Evolutionary conservation across 768 basidiomycete species (phyloP).

Genomic region (Rhodotorula babjevae): DNA sequence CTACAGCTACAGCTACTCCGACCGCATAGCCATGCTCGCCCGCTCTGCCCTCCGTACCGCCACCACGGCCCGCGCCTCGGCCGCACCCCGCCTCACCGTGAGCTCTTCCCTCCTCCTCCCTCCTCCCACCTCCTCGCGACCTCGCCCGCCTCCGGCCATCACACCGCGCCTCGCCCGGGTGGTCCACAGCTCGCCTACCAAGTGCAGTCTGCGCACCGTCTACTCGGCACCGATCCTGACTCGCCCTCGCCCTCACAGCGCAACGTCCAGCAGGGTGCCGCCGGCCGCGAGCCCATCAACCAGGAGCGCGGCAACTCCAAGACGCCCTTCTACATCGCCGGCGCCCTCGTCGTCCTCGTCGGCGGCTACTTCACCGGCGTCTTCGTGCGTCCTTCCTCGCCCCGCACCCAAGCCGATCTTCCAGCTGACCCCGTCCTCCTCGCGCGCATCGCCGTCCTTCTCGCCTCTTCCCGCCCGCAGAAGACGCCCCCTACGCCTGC

Average conservation of each 20-base stretch:
- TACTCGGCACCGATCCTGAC: neutral
- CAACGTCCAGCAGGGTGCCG: slow-evolving; percentile 15
- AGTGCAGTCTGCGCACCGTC: too few relatives aligned
- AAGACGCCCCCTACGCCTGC: slow-evolving; percentile 19
- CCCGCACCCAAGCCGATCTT: too few relatives aligned
- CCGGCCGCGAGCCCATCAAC: slow-evolving; percentile 30
- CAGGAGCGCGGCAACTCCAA: slow-evolving; percentile 16
- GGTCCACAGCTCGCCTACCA: too few relatives aligned
- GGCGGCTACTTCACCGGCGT: slow-evolving; percentile 26
- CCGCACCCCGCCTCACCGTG: slow-evolving; percentile 2
- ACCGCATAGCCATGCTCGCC: neutral
- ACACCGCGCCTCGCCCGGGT: too few relatives aligned
- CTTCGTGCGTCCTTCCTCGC: neutral
- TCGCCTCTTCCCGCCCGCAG: neutral
- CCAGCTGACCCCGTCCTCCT: too few relatives aligned
- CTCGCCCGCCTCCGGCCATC: too few relatives aligned
- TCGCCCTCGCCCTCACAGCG: neutral
- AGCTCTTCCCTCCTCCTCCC: neutral
- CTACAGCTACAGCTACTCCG: neutral
- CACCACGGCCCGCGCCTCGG: neutral
- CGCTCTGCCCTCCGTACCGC: neutral
- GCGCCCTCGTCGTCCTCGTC: slow-evolving; percentile 20
- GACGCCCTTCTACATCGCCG: slow-evolving; percentile 26
- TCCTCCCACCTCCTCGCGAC: neutral
- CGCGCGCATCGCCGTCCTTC: neutral